Evolutionary conservation across 495 filamentous ascomycete genomes (phyloP).

Genomic region (Penicillium cataractarum): DNA sequence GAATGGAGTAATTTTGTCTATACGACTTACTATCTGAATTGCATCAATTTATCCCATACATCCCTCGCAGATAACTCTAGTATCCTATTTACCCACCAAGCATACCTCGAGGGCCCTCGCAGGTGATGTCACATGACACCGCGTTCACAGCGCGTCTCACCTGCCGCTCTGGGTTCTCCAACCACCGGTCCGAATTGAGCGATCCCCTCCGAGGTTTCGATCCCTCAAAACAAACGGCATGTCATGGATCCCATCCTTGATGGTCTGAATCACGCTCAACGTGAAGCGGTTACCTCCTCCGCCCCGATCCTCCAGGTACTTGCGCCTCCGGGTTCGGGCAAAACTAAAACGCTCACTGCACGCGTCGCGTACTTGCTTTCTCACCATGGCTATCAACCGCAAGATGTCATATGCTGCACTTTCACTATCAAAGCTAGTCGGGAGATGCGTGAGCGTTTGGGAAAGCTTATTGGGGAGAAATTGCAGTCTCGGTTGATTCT

Average conservation of each 20-base stretch:
- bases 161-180: slow-evolving; percentile 11
- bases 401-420: slow-evolving; percentile 95
- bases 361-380: slow-evolving; percentile 92
- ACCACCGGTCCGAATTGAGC: not conserved
- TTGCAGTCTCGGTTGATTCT: slow-evolving; percentile 79
- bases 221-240: slow-evolving; percentile 14
- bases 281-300: slow-evolving; percentile 78
- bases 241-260: slow-evolving; percentile 60
- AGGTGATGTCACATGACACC: slow-evolving; percentile 34
- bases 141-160: slow-evolving; percentile 31
- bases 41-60: not conserved
- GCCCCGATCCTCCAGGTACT: slow-evolving; percentile 86
- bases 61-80: not conserved
- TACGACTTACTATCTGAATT: not conserved
- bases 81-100: not conserved
- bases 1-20: not conserved
- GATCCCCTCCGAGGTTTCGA: not conserved
- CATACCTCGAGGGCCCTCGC: not conserved
- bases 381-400: slow-evolving; percentile 75
- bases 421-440: slow-evolving; percentile 97
- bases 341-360: slow-evolving; percentile 95
- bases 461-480: slow-evolving; percentile 74
- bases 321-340: slow-evolving; percentile 84
- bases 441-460: slow-evolving; percentile 92
- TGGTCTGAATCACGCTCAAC: slow-evolving; percentile 83